Evolutionary conservation across 306 rosid species (phyloP), one percentile per base, ranked within the genome.

Genomic region (Dalbergia cochinchinensis): DNA sequence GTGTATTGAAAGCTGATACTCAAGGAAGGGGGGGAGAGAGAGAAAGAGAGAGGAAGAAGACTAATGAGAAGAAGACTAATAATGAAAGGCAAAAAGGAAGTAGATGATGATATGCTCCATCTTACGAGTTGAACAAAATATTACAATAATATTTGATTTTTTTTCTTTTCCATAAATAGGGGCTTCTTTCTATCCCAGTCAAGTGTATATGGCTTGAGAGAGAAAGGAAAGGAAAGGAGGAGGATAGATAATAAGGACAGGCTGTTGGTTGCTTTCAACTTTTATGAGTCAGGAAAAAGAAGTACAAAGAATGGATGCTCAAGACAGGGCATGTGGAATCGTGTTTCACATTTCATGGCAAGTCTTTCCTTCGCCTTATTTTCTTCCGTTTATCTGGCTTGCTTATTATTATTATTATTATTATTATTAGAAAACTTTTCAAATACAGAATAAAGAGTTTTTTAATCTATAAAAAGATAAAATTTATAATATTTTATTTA

Each of bases 291-390:
- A 86, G 88, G 78, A 85, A 81, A 79, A 63, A 73, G 74, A 83
- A 92, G 97, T 87, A 86, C 95, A 91, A 61, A 89, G 88, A 84
- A 87, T 74, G 94, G 98, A 89, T 88, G 88, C 88, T 88, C 68
- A 82, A 83, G 91, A 86, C 96, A 90, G 84, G 75, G 89, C 95
- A 91, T 84, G 94, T 91, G 97, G 89, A 78, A 65, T 87, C 84
- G 96, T 95, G 99, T 89, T 92, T 91, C 97, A 91, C 93, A 92
- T 90, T 95, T 82, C 89, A 85, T 91, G 87, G 91, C 94, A 90
- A 88, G 92, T 87, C 89, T 85, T 92, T 83, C 60, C 82, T 67
- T 61, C 31, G 31, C 31, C 41, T 37, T 2, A 37, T 37, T 37
- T 37, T 37, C 41, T 37, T 37, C 41, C 41, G 7, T 37, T 37